Base-by-base conservation (phyloP, 805 yeast species). In the Suhomyces pyralidae region DNA sequence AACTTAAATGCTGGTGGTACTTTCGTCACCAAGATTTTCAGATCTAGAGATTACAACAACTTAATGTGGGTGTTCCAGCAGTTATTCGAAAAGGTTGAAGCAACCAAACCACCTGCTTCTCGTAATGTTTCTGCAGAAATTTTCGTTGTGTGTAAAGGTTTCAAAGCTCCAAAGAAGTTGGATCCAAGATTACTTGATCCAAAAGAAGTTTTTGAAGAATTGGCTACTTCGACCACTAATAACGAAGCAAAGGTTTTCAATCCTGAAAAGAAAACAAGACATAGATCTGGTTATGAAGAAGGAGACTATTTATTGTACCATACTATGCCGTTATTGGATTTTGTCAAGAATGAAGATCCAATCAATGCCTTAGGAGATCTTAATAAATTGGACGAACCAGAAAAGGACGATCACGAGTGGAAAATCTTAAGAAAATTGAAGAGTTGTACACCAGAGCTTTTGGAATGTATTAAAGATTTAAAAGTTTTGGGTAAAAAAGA, bases 81-180 rank as follows among this genome's bases (percentile, higher is more conserved):
- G 70, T 78, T 94, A 52, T 94, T 94, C 66, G 97, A 91, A 50
- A 92, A 88, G 66, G 98, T 94, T 50, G 98, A 94, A 70, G 99
- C 99, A 17, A 94, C 99, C 0, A 94, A 94, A 67, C 99, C 99
- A 7, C 98, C 99, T 7, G 92, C 98, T 7, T 91, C 97, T 38
- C 92, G 99, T 85, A 91, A 90, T 71, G 99, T 94, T 32, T 93
- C 98, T 67, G 99, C 99, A 2, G 99, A 94, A 78, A 94, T 94
- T 64, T 94, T 94, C 66, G 99, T 94, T 46, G 97, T 92, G 36
- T 94, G 99, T 73, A 85, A 85, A 68, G 96, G 96, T 10, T 94
- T 88, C 77, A 93, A 92, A 69, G 97, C 98, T 12, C 99, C 99
- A 47, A 90, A 92, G 69, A 90, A 88, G 67, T 70, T 94, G 56